Base-by-base conservation (phyloP, 2,329 filamentous ascomycete species). In the Colletotrichum simmondsii region DNA sequence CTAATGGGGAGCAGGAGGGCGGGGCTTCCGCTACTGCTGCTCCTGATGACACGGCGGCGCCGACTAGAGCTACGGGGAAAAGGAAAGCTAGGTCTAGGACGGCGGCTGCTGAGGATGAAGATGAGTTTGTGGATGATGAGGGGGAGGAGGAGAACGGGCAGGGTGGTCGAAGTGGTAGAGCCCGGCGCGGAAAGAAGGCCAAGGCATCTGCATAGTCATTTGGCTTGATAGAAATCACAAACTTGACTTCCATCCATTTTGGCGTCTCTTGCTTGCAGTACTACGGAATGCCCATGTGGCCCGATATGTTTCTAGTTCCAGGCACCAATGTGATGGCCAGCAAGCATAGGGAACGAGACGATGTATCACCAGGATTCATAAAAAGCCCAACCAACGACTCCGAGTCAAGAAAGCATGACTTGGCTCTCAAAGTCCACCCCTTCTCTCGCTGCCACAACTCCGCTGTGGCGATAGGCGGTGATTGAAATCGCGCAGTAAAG, bases 1-100 rank as follows among this genome's bases (percentile, higher is more conserved):
- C 88, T 72, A 79, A 75, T 26, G 76, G 79, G 8, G 35, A 52
- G 14, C 52, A 60, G 24, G 54, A 56, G n/a, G 22, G 53, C 19
- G 46, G 30, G 3, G 57, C 72, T 59, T 54, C 42, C 1, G 42
- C 68, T n/a, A 35, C 46, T 3, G 62, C 65, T n/a, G 46, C 49
- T 12, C 37, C 72, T 54, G 54, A 42, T 2, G 54, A 53, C 12
- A 65, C 49, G 5, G 62, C 66, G 24, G 30, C 30, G 52, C 22
- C 52, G 52, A 28, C 26, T 22, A 66, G 46, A 42, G 30, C 58
- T 32, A 69, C 62, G 16, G 53, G 73, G 60, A 74, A 74, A 46
- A 54, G 73, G n/a, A 74, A 74, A 71, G 49, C 57, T 7, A 63
- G 65, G 26, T 26, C 37, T 4, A 60, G 58, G 52, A 58, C 70